Percentiles rank a stretch among this genome's conserved stretches.
Evolutionary conservation across 2,329 filamentous ascomycete genomes (phyloP).

Genomic region (Venturia carpophila): DNA sequence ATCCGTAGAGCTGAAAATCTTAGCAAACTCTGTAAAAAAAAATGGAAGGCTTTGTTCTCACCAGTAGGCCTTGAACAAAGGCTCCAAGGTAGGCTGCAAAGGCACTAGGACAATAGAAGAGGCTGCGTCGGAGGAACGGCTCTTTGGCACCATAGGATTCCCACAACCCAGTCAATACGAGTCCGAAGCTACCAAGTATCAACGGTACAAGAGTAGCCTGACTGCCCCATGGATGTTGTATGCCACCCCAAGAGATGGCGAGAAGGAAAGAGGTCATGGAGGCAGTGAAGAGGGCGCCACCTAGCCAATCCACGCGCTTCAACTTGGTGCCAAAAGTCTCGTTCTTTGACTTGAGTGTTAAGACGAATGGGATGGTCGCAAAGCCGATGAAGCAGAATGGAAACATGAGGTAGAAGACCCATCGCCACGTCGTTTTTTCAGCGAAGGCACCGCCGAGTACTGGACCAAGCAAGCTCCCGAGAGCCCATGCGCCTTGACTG

Average conservation of each 20-base stretch:
- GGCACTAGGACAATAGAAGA: constrained; percentile 33
- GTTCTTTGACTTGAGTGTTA: constrained; percentile 9
- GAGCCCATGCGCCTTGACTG: constrained; percentile 23
- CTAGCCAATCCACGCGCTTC: constrained; percentile 36
- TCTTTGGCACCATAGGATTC: constrained; percentile 25
- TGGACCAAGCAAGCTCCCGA: constrained; percentile 30
- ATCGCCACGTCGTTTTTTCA: constrained; percentile 25
- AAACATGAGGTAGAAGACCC: constrained; percentile 35
- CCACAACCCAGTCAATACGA: constrained; percentile 31
- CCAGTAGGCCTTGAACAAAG: constrained; percentile 37
- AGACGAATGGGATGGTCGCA: constrained; percentile 16
- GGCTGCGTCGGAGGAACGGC: constrained; percentile 32
- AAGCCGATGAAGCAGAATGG: constrained; percentile 30
- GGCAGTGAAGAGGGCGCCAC: constrained; percentile 32
- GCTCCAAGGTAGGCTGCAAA: constrained; percentile 35
- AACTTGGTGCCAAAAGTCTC: constrained; percentile 22
- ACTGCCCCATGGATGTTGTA: constrained; percentile 31
- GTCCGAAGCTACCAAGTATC: constrained; percentile 27
- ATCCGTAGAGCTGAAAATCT: constrained; percentile 32
- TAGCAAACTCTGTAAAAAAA: background rate
- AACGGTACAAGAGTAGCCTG: constrained; percentile 36
- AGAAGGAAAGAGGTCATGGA: constrained; percentile 34
- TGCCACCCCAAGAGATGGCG: constrained; percentile 36
- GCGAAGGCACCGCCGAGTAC: constrained; percentile 28
- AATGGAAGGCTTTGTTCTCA: constrained; percentile 25